Percentiles rank a stretch among this genome's conserved stretches.
These are phyloP conservation scores for Spencermartinsiella europaea DNA, from an alignment of 805 yeast genomes.

Conservation along the genomic window DNA sequence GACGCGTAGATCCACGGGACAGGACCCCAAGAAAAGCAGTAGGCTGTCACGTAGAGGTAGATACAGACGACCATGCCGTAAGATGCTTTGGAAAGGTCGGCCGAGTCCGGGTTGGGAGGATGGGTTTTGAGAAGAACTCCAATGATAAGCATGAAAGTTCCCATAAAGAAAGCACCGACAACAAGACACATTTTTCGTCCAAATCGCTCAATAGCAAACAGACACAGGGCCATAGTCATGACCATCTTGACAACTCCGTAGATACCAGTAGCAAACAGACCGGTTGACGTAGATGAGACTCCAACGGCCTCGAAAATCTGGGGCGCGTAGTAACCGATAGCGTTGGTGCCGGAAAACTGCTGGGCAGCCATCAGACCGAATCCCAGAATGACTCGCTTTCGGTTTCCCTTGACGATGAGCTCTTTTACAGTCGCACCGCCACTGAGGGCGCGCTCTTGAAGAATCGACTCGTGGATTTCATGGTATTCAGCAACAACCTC, in stretches of 20 bases:
- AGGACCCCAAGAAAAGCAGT: conserved; percentile 21
- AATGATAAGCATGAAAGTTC: conserved; percentile 19
- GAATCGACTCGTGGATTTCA: conserved; percentile 46
- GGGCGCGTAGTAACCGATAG: conserved; percentile 47
- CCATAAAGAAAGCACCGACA: conserved; percentile 23
- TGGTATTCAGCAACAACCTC: conserved; percentile 45
- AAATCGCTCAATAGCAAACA: conserved; percentile 23
- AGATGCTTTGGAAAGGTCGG: conserved; percentile 12
- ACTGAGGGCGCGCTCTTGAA: conserved; percentile 34
- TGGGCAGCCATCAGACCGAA: conserved; percentile 33
- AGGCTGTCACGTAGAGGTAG: conserved; percentile 15
- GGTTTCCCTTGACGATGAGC: conserved; percentile 6
- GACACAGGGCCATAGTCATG: conserved; percentile 19
- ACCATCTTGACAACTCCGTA: conserved; percentile 44
- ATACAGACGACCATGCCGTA: conserved; percentile 16
- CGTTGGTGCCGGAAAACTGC: conserved; percentile 21
- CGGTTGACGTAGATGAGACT: conserved; percentile 40
- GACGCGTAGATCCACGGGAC: conserved; percentile 20
- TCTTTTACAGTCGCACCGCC: conserved; percentile 20
- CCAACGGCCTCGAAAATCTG: conserved; percentile 47
- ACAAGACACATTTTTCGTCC: conserved; percentile 24
- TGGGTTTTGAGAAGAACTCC: conserved; percentile 21
- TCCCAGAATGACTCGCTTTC: conserved; percentile 10
- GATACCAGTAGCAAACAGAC: conserved; percentile 48
- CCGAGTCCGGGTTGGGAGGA: conserved; percentile 27